Base-by-base conservation (phyloP, 306 rosid genomes). In the Pyrus pyrifolia region DNA sequence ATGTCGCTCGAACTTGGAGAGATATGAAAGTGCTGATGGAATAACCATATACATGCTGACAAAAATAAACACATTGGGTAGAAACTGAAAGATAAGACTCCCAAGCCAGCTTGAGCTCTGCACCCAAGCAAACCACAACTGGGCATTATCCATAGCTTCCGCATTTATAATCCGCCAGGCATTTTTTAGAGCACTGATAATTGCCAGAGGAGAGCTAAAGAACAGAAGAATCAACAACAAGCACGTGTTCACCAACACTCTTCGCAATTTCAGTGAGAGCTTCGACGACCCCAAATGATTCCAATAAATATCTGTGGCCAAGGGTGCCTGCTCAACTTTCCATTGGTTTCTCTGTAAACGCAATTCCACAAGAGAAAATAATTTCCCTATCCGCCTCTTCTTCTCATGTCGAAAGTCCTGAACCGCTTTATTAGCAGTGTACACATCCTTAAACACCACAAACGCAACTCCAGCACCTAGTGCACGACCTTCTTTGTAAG, bases 311-410 rank as follows among this genome's bases (percentile, higher is more conserved):
- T 95, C 99, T 4, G 89, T 81, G 0, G 97, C 97, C 90, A 95
- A 82, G 25, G 99, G 97, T 22, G 99, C 99, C 11, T 96, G 89
- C 88, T 95, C 99, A 68, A 92, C 99, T 85, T 95, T 92, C 99
- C 99, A 95, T 68, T 95, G 96, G 86, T 88, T 95, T 81, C 97
- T 89, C 73, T 85, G 80, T 35, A 95, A 79, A 19, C 98, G 91
- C 72, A 92, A 74, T 79, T 95, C 99, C 88, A 80, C 31, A 4
- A 95, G 83, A 5, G 97, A 95, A 75, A 92, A 95, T 81, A 95
- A 95, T 83, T 87, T 88, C 74, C 99, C 97, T 75, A 89, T 85
- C 71, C 92, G 82, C 81, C 86, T 92, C 87, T 81, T 82, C 85
- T 86, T 92, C 80, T 95, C 99, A 23, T 92, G 91, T 81, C 78